Evolutionary conservation across 2,329 filamentous ascomycete genomes (phyloP).

Genomic region (Xylariaceae sp.): DNA sequence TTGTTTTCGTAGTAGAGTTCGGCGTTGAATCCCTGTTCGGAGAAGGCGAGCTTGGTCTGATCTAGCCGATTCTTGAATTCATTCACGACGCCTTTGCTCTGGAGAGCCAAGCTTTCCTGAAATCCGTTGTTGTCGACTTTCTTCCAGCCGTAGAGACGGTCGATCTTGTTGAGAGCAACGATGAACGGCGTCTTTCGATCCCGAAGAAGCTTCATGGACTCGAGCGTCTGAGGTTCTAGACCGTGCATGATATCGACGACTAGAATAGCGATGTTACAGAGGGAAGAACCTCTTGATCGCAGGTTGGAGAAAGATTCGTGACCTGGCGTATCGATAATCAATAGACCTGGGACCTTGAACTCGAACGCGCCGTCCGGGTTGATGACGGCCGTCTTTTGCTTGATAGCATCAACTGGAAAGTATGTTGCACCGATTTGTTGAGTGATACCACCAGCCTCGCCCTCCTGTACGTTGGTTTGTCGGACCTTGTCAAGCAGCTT

Average conservation of each 20-base stretch:
- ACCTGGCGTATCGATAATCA: conserved; percentile 96
- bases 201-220: conserved; percentile 90
- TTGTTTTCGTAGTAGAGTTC: conserved; percentile 98
- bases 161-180: conserved; percentile 98
- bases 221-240: conserved; percentile 90
- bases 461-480: conserved; percentile 97
- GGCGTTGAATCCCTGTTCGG: conserved; percentile 96
- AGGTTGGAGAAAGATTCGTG: conserved; percentile 99
- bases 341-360: conserved; percentile 93
- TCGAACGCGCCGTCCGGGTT: conserved; percentile 87
- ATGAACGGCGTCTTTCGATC: conserved; percentile 97
- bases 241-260: conserved; percentile 99
- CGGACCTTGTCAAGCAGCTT: conserved; percentile 97
- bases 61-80: conserved; percentile 89
- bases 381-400: conserved; percentile 86
- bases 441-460: conserved; percentile 98
- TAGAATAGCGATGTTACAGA: conserved; percentile 98
- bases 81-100: conserved; percentile 87
- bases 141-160: conserved; percentile 98
- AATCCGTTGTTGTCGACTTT: conserved; percentile 98
- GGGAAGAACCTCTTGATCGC: conserved; percentile 89
- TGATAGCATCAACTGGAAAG: conserved; percentile 90
- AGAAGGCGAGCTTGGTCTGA: conserved; percentile 86
- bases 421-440: conserved; percentile 99
- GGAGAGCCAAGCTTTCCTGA: conserved; percentile 79